Conservation (phyloP, 2,329 filamentous ascomycete species). For the Fusarium falciforme region DNA sequence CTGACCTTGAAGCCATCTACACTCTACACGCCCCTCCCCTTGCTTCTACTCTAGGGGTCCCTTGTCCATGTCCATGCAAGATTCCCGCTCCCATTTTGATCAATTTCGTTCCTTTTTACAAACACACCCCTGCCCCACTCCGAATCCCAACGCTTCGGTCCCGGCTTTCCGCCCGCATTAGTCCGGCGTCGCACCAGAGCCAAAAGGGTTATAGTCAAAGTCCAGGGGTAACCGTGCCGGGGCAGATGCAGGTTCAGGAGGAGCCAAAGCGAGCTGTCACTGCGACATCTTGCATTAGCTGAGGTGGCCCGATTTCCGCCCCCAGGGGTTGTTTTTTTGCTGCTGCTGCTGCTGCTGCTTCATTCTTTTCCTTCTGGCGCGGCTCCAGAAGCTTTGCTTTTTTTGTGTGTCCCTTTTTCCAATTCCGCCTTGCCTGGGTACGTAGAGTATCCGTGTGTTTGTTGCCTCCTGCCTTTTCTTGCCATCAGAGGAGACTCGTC, state of each 20-base stretch:
- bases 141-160: constrained; percentile 42
- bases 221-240: neutral
- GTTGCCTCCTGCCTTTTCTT: neutral
- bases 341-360: neutral
- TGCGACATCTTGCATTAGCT: constrained; percentile 42
- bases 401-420: constrained; percentile 20
- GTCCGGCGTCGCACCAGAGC: constrained; percentile 33
- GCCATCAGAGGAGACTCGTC: neutral
- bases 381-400: constrained; percentile 36
- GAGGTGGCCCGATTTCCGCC: constrained; percentile 26
- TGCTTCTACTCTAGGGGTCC: neutral
- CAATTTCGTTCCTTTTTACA: neutral
- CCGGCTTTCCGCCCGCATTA: constrained; percentile 43
- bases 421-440: neutral
- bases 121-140: constrained; percentile 15
- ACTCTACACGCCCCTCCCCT: neutral
- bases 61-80: constrained; percentile 33
- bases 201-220: neutral
- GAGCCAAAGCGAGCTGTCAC: constrained; percentile 38
- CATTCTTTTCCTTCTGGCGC: constrained; percentile 25
- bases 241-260: constrained; percentile 2
- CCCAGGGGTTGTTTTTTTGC: neutral
- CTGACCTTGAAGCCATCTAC: neutral
- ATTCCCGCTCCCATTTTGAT: constrained; percentile 32
- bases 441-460: neutral